A percentile compares a stretch with the other conserved stretches of the same genome.
Evolutionary conservation across 345 rosid genomes (phyloP).

Genomic region (Populus davidiana): DNA sequence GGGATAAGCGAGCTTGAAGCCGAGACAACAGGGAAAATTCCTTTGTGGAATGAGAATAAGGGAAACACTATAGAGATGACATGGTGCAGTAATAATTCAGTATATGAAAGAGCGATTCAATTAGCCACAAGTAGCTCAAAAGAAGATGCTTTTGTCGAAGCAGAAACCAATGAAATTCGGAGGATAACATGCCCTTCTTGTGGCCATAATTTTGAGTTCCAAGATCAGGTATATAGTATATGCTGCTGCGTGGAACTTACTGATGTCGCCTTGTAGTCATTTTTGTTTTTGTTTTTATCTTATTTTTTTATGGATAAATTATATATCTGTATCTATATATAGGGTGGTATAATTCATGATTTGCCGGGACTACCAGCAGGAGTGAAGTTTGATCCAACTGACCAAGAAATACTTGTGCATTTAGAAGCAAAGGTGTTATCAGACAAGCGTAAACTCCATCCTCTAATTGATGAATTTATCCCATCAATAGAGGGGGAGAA

Average conservation of each 20-base stretch:
- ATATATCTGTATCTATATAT: background rate
- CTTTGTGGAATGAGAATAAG: conserved; percentile 22
- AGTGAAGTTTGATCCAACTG: conserved; percentile 89
- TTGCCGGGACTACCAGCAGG: conserved; percentile 91
- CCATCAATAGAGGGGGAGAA: conserved; percentile 79
- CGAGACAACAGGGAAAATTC: conserved; percentile 8
- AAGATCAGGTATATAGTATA: conserved; percentile 51
- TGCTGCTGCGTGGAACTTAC: background rate
- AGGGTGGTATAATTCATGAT: conserved; percentile 59
- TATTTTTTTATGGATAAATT: background rate
- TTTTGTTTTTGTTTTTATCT: too few relatives aligned
- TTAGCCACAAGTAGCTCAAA: conserved; percentile 16
- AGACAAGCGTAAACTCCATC: conserved; percentile 60
- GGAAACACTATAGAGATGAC: conserved; percentile 44
- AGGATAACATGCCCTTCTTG: conserved; percentile 65
- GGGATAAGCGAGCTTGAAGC: background rate
- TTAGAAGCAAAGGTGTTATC: conserved; percentile 69
- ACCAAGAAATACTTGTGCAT: conserved; percentile 85
- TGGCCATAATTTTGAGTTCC: conserved; percentile 52
- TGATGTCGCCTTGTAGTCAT: background rate
- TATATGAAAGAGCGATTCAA: conserved; percentile 32
- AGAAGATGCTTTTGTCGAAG: conserved; percentile 12
- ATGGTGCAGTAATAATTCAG: conserved; percentile 56
- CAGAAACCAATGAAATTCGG: conserved; percentile 1
- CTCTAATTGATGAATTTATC: conserved; percentile 81